Evolutionary conservation across 2,329 filamentous ascomycete species (phyloP).

Genomic region (Penicillium sp.): DNA sequence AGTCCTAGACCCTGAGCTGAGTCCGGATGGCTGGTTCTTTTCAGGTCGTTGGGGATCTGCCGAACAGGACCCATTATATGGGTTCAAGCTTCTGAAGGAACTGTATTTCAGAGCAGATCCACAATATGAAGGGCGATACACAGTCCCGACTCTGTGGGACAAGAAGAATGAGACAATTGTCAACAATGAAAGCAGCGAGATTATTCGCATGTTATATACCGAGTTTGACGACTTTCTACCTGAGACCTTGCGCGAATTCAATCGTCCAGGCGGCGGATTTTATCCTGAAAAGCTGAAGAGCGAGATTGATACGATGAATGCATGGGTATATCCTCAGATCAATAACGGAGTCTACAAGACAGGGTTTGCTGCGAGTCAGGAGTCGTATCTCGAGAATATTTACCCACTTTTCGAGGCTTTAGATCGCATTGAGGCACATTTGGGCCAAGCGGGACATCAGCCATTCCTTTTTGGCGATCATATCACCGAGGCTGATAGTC

Average conservation of each 20-base stretch:
- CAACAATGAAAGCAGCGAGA: constrained; percentile 85
- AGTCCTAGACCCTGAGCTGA: constrained; percentile 40
- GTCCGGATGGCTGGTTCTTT: constrained; percentile 70
- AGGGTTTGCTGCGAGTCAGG: constrained; percentile 76
- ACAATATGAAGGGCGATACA: constrained; percentile 71
- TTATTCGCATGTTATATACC: constrained; percentile 77
- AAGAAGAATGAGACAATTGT: constrained; percentile 73
- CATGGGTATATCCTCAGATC: constrained; percentile 69
- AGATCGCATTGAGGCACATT: constrained; percentile 69
- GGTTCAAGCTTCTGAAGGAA: constrained; percentile 69
- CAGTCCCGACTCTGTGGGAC: constrained; percentile 81
- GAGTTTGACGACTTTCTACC: constrained; percentile 71
- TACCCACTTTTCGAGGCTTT: constrained; percentile 68
- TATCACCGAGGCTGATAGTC: constrained; percentile 76
- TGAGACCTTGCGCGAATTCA: constrained; percentile 56
- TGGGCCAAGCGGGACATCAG: constrained; percentile 50
- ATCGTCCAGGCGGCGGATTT: constrained; percentile 55
- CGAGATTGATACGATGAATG: constrained; percentile 72
- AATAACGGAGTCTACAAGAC: constrained; percentile 59
- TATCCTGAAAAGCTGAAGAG: constrained; percentile 62
- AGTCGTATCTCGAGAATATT: constrained; percentile 73
- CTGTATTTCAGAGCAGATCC: constrained; percentile 72
- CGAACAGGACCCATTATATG: constrained; percentile 67
- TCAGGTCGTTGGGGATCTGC: constrained; percentile 59
- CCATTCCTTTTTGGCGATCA: constrained; percentile 72